These are phyloP conservation scores for Fonsecaea erecta DNA, from an alignment of 2,329 filamentous ascomycete genomes.

Conservation along the genomic window DNA sequence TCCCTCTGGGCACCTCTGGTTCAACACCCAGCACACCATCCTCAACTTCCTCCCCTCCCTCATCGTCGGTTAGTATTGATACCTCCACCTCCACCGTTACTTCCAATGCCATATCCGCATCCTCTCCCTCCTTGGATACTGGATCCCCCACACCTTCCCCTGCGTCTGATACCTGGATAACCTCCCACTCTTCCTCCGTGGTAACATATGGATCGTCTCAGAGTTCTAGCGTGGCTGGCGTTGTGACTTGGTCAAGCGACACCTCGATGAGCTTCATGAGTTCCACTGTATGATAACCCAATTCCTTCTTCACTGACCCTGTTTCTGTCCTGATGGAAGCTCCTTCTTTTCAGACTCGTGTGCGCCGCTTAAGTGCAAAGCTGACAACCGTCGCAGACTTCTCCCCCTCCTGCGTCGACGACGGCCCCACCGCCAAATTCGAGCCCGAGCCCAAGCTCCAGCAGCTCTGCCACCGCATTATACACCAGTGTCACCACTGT, in stretches of 20 bases:
- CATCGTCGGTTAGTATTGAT: conserved; percentile 36
- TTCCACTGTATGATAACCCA: conserved; percentile 32
- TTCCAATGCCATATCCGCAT: conserved; percentile 23
- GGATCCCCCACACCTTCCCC: conserved; percentile 25
- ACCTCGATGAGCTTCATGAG: conserved; percentile 25
- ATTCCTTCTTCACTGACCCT: conserved; percentile 13
- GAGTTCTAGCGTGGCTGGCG: conserved; percentile 33
- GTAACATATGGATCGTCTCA: conserved; percentile 33
- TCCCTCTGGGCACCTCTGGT: conserved; percentile 35
- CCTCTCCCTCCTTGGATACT: conserved; percentile 12
- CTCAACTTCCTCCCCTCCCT: conserved; percentile 34
- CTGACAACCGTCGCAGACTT: conserved; percentile 13
- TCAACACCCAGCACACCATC: conserved; percentile 31
- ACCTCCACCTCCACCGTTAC: conserved; percentile 20
- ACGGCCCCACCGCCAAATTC: not conserved
- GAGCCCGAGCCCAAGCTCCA: conserved; percentile 33
- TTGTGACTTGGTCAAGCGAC: conserved; percentile 29
- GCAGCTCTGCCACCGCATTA: conserved; percentile 26
- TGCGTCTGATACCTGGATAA: conserved; percentile 16
- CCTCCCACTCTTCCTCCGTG: conserved; percentile 27
- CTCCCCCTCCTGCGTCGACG: not conserved
- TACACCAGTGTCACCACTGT: conserved; percentile 40
- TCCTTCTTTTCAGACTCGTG: not conserved
- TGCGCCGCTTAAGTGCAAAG: not conserved
- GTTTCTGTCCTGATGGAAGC: not conserved